These are phyloP conservation scores for Acacia pycnantha DNA, from an alignment of 331 rosid genomes.

Conservation along the genomic window DNA sequence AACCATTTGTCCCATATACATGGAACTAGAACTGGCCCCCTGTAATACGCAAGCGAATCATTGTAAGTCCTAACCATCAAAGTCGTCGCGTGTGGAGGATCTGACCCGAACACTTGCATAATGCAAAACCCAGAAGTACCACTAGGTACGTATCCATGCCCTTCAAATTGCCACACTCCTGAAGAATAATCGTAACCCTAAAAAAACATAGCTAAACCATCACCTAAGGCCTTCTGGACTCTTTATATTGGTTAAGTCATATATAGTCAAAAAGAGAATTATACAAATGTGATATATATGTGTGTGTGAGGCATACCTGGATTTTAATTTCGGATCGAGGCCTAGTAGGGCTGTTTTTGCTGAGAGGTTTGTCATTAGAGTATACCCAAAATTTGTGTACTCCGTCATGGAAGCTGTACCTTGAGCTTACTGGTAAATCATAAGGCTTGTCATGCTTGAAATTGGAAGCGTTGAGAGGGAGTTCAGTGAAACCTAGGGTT, in stretches of 20 bases:
- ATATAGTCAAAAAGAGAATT: slow-evolving; percentile 22
- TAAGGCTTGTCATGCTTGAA: slow-evolving; percentile 35
- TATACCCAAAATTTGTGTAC: slow-evolving; percentile 41
- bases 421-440: not conserved
- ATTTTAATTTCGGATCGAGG: slow-evolving; percentile 22
- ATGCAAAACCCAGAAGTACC: slow-evolving; percentile 46
- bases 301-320: not conserved
- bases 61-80: slow-evolving; percentile 43
- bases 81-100: slow-evolving; percentile 36
- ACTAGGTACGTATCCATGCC: slow-evolving; percentile 28
- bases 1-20: slow-evolving; percentile 40
- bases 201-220: not conserved
- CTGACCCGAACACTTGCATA: slow-evolving; percentile 50
- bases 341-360: slow-evolving; percentile 9
- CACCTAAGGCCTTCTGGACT: too few species aligned
- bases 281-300: not conserved
- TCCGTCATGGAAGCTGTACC: slow-evolving; percentile 33
- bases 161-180: slow-evolving; percentile 53
- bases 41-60: slow-evolving; percentile 38
- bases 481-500: slow-evolving; percentile 37
- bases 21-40: slow-evolving; percentile 17
- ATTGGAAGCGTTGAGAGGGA: slow-evolving; percentile 30
- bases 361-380: slow-evolving; percentile 39
- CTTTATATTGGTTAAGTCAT: not conserved
- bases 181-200: slow-evolving; percentile 41